Evolutionary conservation across 257 asterid genomes (phyloP).

Genomic region (Nyctanthes arbortristis): DNA sequence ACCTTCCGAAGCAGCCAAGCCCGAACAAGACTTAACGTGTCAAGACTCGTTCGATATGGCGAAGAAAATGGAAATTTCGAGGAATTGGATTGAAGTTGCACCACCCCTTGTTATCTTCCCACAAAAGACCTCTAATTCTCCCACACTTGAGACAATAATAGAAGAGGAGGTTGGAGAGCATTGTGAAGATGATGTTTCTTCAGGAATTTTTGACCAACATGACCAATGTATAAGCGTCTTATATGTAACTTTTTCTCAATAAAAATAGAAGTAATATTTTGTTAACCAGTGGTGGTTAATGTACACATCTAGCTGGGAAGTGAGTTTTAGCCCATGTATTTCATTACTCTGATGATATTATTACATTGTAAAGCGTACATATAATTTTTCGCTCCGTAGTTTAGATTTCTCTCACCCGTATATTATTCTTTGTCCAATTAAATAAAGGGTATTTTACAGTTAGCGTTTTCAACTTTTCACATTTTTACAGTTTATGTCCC

Average conservation of each 20-base stretch:
- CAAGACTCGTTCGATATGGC: too few species aligned
- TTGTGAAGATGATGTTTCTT: constrained; percentile 13
- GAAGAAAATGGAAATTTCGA: not conserved
- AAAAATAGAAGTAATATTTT: not conserved
- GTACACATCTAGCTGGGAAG: too few species aligned
- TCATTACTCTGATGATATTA: not conserved
- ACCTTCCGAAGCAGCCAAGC: too few species aligned
- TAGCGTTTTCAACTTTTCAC: too few species aligned
- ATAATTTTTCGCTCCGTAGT: too few species aligned
- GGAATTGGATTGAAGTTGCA: constrained; percentile 27
- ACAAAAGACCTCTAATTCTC: constrained; percentile 27
- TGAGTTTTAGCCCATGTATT: not conserved
- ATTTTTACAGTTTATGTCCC: too few species aligned
- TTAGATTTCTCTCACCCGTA: too few species aligned
- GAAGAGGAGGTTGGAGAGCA: constrained; percentile 21
- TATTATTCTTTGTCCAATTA: too few species aligned
- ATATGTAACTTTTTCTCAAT: not conserved
- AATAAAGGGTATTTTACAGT: too few species aligned
- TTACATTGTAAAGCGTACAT: not conserved
- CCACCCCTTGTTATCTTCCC: constrained; percentile 21
- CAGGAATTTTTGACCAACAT: not conserved
- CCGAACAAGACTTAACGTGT: too few species aligned
- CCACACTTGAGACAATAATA: constrained; percentile 32
- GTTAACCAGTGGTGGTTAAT: not conserved
- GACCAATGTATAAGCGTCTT: not conserved